Percentiles rank a stretch among this genome's conserved stretches.
Conservation (phyloP, 495 filamentous ascomycete genomes). For the Amniculicola lignicola region DNA sequence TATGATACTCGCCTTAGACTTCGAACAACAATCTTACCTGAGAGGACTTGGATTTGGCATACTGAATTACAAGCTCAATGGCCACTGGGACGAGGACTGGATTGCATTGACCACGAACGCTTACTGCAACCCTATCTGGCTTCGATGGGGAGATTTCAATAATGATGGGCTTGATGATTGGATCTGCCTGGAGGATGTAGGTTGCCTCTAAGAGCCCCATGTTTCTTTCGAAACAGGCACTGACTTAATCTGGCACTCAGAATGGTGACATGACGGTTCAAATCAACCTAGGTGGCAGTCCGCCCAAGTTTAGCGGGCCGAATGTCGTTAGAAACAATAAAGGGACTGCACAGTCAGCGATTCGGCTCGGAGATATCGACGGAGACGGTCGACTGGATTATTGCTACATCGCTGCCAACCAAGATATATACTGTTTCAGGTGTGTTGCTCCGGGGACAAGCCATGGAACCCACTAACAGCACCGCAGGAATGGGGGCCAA, state of each 20-base stretch:
- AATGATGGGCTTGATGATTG: slow-evolving; percentile 45
- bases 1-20: not conserved
- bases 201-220: too few species aligned
- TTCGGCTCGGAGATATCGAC: not conserved
- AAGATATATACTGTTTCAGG: not conserved
- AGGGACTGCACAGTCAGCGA: not conserved
- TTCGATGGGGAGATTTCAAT: slow-evolving; percentile 41
- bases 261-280: not conserved
- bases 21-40: not conserved
- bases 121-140: not conserved
- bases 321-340: not conserved
- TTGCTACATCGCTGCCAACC: not conserved
- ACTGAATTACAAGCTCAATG: not conserved
- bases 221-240: not conserved
- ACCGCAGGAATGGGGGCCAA: too few species aligned
- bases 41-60: not conserved
- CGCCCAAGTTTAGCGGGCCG: not conserved
- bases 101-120: not conserved
- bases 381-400: not conserved
- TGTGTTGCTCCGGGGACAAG: too few species aligned
- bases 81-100: not conserved
- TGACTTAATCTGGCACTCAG: not conserved
- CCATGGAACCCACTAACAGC: too few species aligned
- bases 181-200: slow-evolving; percentile 36
- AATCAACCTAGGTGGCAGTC: not conserved